These are phyloP conservation scores for Misopates orontium DNA, from an alignment of 257 asterid species.

Conservation along the genomic window DNA sequence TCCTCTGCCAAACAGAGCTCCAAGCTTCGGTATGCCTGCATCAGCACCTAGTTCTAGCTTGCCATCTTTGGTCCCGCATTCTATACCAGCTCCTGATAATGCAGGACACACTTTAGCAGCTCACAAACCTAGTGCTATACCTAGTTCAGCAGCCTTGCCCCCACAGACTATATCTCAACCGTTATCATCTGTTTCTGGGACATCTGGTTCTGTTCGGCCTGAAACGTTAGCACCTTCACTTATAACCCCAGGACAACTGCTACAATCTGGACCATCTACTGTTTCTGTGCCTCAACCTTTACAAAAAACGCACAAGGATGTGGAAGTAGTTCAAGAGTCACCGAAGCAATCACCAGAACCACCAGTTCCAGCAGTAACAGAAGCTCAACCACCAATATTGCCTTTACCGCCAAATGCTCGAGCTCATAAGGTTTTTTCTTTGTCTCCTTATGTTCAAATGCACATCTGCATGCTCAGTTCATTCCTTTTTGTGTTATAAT, in stretches of 20 bases:
- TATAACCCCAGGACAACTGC: constrained; percentile 84
- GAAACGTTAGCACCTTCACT: constrained; percentile 66
- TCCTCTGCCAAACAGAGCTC: constrained; percentile 50
- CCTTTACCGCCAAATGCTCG: constrained; percentile 72
- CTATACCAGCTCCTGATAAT: constrained; percentile 45
- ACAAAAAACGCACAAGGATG: constrained; percentile 76
- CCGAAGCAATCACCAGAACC: constrained; percentile 51
- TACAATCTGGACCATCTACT: constrained; percentile 60
- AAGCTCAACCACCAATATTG: constrained; percentile 85
- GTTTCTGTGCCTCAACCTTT: constrained; percentile 48
- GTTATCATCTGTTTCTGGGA: constrained; percentile 37
- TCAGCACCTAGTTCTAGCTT: constrained; percentile 44
- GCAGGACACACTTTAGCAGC: constrained; percentile 40
- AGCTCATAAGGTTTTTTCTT: constrained; percentile 55
- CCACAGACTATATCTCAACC: constrained; percentile 49
- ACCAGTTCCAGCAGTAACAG: constrained; percentile 46
- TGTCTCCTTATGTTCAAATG: constrained; percentile 8
- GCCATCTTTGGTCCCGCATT: constrained; percentile 44
- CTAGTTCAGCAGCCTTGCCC: constrained; percentile 43
- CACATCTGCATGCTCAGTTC: neutral
- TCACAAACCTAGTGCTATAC: constrained; percentile 42
- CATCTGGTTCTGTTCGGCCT: constrained; percentile 42
- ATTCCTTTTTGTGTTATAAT: constrained; percentile 3
- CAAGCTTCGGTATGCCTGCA: constrained; percentile 41
- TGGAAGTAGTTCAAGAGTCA: constrained; percentile 80